A percentile compares a stretch with the other conserved stretches of the same genome.
phyloP scores from a whole-genome alignment of 139 green algal genomes.

The Chlamydomonas sp. region DNA sequence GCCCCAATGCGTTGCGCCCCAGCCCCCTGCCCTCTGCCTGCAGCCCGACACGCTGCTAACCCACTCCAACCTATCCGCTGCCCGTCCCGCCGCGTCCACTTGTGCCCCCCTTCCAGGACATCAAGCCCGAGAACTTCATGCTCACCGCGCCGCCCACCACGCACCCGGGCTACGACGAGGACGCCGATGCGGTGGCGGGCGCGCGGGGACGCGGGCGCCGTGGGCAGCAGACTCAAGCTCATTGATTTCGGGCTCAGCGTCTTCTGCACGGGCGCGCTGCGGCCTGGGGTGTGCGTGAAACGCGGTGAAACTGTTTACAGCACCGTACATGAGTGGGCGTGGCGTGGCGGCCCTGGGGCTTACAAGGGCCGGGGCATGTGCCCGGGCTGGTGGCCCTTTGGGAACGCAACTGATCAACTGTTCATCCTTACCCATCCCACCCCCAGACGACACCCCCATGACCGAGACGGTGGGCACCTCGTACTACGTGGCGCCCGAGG shows the following conservation, averaged over 20 bases:
- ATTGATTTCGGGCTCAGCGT: constrained; percentile 73
- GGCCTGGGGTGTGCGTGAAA: no score
- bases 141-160: constrained; percentile 66
- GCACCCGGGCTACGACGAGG: not conserved
- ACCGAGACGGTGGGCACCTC: constrained; percentile 65
- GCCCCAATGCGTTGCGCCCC: no score
- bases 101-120: constrained; percentile 41
- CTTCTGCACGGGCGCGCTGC: constrained; percentile 31
- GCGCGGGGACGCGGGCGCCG: not conserved
- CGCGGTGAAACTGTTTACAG: no score
- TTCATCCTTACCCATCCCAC: not conserved
- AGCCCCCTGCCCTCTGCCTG: no score
- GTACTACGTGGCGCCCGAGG: constrained; percentile 79
- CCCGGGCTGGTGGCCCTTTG: no score
- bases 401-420: no score
- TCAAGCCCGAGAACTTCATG: constrained; percentile 88
- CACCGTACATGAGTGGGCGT: no score
- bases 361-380: no score
- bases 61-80: not conserved
- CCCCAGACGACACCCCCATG: not conserved
- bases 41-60: no score
- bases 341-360: no score
- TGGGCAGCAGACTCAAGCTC: constrained; percentile 51
- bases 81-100: not conserved
- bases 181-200: not conserved